Base-by-base conservation (phyloP, 2,329 filamentous ascomycete genomes). In the Aspergillus japonicus region DNA sequence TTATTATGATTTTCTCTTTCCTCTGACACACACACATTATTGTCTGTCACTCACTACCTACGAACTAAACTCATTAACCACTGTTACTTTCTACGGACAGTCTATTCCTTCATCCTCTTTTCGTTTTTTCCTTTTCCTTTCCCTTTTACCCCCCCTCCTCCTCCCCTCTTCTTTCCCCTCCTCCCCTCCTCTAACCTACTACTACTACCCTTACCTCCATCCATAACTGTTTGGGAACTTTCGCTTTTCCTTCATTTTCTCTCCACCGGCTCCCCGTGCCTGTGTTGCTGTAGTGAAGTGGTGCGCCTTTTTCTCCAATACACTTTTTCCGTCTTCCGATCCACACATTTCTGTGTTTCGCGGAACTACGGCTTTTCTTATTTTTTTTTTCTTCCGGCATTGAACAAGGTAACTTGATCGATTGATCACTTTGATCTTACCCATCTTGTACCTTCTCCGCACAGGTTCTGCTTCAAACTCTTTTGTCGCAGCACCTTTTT, bases 141-240 rank as follows among this genome's bases (percentile, higher is more conserved):
- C 63, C 52, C 35, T 58, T 58, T 59, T 54, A 61, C 58, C 58
- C 50, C 50, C 54, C 60, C 52, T 58, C 54, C 60, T 63, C 55
- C 59, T 57, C 61, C 66, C 64, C 65, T 65, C 67, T 65, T 62
- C 64, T 64, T 62, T 63, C 64, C 65, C 62, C 63, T 63, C 63
- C 63, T 64, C 62, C 55, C 65, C 63, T 62, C 57, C 56, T 58
- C 59, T 35, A 35, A 35, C 7, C 26, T 29, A 29, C 26, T 29
- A 26, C 26, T 26, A 26, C 26, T 19, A n/a, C 39, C 39, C 39
- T 44, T 44, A 44, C 39, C 39, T 44, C 39, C 39, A 44, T 60
- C 61, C 61, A 61, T 64, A 61, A 61, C 61, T 60, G 44, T 62
- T 62, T 62, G 64, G 26, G 61, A 53, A 62, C 64, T 54, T 60